Base-by-base conservation (phyloP, 208 protist species). In the Porcisia deanei region DNA sequence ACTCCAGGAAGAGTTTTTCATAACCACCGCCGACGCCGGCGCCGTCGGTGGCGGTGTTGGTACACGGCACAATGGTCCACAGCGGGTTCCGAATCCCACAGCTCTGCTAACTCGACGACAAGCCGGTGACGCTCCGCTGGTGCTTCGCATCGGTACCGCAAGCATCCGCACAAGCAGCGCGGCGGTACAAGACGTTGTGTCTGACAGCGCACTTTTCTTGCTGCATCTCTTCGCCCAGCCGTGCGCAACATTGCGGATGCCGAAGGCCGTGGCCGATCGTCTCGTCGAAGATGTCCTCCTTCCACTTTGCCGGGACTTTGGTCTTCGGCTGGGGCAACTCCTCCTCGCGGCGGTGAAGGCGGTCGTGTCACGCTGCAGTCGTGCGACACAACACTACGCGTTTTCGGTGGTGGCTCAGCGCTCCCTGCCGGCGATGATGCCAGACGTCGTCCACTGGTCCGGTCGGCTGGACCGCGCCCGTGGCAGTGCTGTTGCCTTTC, bases 171-270 rank as follows among this genome's bases (percentile, higher is more conserved):
- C 57, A 22, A 77, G 66, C 60, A 72, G 47, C 25, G 63, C 70
- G 8, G 63, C 73, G 0, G 76, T 92, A n/a, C 82, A 85, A 25
- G 85, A 91, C 25, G 63, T 85, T 30, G 66, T 91, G 52, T 84
- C 79, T 3, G 91, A 96, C 71, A 64, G 66, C 8, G 75, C 86
- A 1, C 82, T 96, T 18, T 93, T 91, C 57, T 57, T 91, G 41
- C 73, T 96, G 37, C 91, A 96, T 60, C 79, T 91, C 59, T 55
- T 92, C 22, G 89, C 89, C 1, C 88, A 94, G 77, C 89, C 88
- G 12, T 78, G 73, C 45, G 81, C 89, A 22, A 89, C 88, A 55
- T 77, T 96, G 76, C 83, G 81, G 22, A 87, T 86, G 45, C 71
- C 79, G 12, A 8, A 59, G 18, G 10, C 37, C 6, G 75, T 86